phyloP scores from a whole-genome alignment of 1,139 yeast genomes.

The Geotrichum reessii region DNA sequence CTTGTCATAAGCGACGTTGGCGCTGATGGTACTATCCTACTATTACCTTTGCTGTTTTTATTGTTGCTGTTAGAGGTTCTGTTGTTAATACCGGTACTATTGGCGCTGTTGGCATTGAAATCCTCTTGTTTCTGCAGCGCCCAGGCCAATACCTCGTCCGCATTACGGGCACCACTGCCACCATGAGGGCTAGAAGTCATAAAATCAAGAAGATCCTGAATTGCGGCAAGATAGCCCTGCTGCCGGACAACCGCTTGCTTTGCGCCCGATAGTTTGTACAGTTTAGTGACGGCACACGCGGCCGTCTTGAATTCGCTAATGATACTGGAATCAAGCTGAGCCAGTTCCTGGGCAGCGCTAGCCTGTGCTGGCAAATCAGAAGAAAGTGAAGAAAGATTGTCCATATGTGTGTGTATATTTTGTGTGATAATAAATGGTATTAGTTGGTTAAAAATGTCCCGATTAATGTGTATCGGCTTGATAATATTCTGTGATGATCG shows the following conservation, averaged over 20 bases:
- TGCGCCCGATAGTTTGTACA: constrained; percentile 21
- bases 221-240: constrained; percentile 22
- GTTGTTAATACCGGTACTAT: background rate
- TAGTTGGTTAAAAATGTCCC: background rate
- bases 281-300: constrained; percentile 17
- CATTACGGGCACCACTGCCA: constrained; percentile 6
- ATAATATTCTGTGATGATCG: background rate
- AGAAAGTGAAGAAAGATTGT: constrained; percentile 30
- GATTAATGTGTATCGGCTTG: background rate
- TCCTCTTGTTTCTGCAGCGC: constrained; percentile 19
- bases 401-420: constrained; percentile 31
- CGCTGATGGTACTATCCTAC: background rate
- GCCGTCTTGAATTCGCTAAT: constrained; percentile 19
- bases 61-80: background rate
- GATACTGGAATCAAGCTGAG: constrained; percentile 7
- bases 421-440: background rate
- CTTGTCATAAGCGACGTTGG: background rate
- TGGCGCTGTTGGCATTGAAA: constrained; percentile 1
- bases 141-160: constrained; percentile 17
- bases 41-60: background rate
- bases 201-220: constrained; percentile 19
- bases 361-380: constrained; percentile 12
- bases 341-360: constrained; percentile 13
- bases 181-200: constrained; percentile 11
- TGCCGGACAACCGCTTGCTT: constrained; percentile 20